Percentiles rank a stretch among this genome's conserved stretches.
Conservation (phyloP, 2,329 filamentous ascomycete species). For the Trichophyton schoenleinii region DNA sequence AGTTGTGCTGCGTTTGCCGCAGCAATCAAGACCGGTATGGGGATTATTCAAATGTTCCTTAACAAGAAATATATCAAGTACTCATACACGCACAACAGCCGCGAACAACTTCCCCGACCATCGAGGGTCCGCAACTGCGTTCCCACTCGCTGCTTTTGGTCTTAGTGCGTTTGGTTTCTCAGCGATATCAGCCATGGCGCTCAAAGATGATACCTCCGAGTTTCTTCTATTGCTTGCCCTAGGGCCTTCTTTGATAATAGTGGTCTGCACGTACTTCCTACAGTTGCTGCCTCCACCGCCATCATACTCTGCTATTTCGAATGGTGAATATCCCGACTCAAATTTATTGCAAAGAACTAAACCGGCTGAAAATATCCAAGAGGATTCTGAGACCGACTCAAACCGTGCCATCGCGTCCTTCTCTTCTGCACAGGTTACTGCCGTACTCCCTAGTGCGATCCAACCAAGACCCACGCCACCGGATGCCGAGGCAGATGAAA, state of each 20-base stretch:
- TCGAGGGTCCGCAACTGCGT: slow-evolving; percentile 84
- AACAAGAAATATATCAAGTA: too few relatives aligned
- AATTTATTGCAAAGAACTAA: slow-evolving; percentile 24
- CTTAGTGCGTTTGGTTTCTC: slow-evolving; percentile 96
- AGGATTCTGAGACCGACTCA: slow-evolving; percentile 27
- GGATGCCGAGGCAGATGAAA: slow-evolving; percentile 50
- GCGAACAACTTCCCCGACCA: slow-evolving; percentile 86
- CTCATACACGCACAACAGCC: slow-evolving; percentile 33
- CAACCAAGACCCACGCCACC: slow-evolving; percentile 13
- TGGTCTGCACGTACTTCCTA: slow-evolving; percentile 74
- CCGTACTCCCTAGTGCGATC: slow-evolving; percentile 13
- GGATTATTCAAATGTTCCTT: neutral
- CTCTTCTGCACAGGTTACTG: slow-evolving; percentile 14
- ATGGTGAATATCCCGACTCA: slow-evolving; percentile 22
- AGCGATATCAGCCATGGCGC: slow-evolving; percentile 58
- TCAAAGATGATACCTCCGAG: slow-evolving; percentile 68
- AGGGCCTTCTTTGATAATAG: slow-evolving; percentile 64
- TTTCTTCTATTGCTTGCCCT: slow-evolving; percentile 70
- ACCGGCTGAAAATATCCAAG: slow-evolving; percentile 19
- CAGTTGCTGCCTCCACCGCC: slow-evolving; percentile 53
- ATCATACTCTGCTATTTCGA: slow-evolving; percentile 32
- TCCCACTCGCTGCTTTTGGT: slow-evolving; percentile 84
- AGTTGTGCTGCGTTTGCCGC: slow-evolving; percentile 85
- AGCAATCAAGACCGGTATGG: slow-evolving; percentile 59
- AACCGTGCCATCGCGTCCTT: slow-evolving; percentile 23